Percentiles rank a stretch among this genome's conserved stretches.
Evolutionary conservation across 495 filamentous ascomycete genomes (phyloP).

Genomic region (Trichoderma asperelloides): DNA sequence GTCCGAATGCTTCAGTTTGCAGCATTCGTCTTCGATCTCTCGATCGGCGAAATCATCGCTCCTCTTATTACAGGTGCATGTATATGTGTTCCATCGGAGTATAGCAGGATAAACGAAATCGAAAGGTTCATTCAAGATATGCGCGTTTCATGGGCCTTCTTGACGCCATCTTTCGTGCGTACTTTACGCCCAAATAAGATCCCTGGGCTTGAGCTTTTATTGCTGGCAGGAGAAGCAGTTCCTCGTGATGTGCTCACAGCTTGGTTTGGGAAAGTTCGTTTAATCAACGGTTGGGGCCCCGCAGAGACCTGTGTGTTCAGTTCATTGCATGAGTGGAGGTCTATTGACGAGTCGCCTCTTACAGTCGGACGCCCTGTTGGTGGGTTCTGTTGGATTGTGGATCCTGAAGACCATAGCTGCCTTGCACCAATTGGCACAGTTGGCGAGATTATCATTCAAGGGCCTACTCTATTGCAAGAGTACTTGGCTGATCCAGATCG

Average conservation of each 20-base stretch:
- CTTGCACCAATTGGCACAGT: slow-evolving; percentile 37
- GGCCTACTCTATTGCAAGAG: slow-evolving; percentile 40
- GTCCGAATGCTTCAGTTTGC: slow-evolving; percentile 45
- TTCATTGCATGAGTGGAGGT: neutral
- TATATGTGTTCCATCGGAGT: slow-evolving; percentile 38
- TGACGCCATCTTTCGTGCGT: slow-evolving; percentile 38
- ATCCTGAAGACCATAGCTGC: slow-evolving; percentile 22
- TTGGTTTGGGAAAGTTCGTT: slow-evolving; percentile 16
- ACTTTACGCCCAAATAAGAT: slow-evolving; percentile 30
- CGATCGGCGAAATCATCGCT: slow-evolving; percentile 36
- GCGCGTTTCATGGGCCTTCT: slow-evolving; percentile 17
- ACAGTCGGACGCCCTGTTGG: neutral
- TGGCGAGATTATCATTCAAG: slow-evolving; percentile 45
- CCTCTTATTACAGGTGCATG: slow-evolving; percentile 38
- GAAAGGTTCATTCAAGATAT: slow-evolving; percentile 9
- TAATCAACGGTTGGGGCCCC: slow-evolving; percentile 23
- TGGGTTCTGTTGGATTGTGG: slow-evolving; percentile 8
- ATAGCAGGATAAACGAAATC: slow-evolving; percentile 6
- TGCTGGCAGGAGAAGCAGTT: slow-evolving; percentile 33
- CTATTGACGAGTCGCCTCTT: neutral
- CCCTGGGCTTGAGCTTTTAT: slow-evolving; percentile 27
- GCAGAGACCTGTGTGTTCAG: slow-evolving; percentile 1
- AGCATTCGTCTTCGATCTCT: slow-evolving; percentile 42
- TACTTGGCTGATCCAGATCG: slow-evolving; percentile 29
- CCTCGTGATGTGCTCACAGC: slow-evolving; percentile 9